Conservation (phyloP, 176 grass and related monocot genomes). For the Aegilops speltoides region DNA sequence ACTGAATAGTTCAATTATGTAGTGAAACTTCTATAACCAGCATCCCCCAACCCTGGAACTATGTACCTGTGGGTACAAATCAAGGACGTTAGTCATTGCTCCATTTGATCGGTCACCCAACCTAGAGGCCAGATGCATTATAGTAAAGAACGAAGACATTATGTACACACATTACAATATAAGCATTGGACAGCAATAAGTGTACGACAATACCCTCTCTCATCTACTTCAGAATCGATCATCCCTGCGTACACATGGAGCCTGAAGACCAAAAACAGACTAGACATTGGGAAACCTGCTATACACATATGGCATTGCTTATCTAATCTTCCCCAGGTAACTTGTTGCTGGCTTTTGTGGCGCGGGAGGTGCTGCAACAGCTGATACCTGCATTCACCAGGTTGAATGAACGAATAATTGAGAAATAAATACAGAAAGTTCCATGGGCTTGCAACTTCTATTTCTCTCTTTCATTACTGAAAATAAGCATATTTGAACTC, state of each 20-base stretch:
- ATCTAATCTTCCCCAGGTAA: conserved; percentile 74
- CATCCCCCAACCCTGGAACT: conserved; percentile 90
- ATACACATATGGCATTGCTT: neutral
- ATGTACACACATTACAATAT: neutral
- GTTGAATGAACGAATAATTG: conserved; percentile 7
- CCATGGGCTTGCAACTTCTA: conserved; percentile 52
- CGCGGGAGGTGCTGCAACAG: conserved; percentile 83
- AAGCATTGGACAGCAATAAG: neutral
- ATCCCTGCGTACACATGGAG: conserved; percentile 89
- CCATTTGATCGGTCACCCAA: neutral
- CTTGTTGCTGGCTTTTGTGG: conserved; percentile 74
- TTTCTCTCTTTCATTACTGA: neutral
- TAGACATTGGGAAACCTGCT: conserved; percentile 15
- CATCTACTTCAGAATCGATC: conserved; percentile 88
- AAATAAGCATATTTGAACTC: neutral
- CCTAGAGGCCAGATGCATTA: neutral
- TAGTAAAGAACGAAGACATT: neutral
- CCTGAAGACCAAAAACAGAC: conserved; percentile 35
- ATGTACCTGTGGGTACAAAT: conserved; percentile 68
- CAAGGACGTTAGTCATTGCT: neutral
- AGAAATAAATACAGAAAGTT: neutral
- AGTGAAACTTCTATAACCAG: conserved; percentile 81
- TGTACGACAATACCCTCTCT: conserved; percentile 77
- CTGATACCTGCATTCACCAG: conserved; percentile 59
- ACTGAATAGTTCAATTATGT: conserved; percentile 39